Base-by-base conservation (phyloP, 768 basidiomycete species). In the Cystobasidium onofrii region DNA sequence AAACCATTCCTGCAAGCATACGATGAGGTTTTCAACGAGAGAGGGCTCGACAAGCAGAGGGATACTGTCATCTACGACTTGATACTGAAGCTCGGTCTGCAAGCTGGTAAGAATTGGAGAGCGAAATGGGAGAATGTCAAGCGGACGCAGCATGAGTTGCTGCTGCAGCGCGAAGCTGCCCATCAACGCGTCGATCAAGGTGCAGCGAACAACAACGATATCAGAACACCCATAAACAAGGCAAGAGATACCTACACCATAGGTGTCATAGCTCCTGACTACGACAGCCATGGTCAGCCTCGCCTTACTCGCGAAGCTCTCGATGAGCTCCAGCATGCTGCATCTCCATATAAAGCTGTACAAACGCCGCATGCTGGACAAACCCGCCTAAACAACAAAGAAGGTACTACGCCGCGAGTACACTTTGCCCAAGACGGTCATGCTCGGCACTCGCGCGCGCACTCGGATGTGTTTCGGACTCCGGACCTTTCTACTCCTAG, bases 111-210 rank as follows among this genome's bases (percentile, higher is more conserved):
- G 72, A 88, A 86, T 78, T 94, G 91, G 91, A 86, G 84, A 34
- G 88, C 87, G 34, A 91, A 91, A 81, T 94, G 92, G 92, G 83
- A 83, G 39, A 83, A 83, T 75, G 87, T 90, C 67, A 92, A 89
- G 82, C 17, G 55, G 6, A 31, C 39, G 15, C 65, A 67, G 65
- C 60, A 61, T 15, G 60, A 33, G 46, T n/a, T 50, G 46, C n/a
- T 50, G 46, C n/a, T 50, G 9, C 46, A 50, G 46, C 46, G 46
- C 46, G 46, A 50, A 50, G 46, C 10, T 50, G 46, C 46, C n/a
- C n/a, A n/a, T 50, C 46, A 50, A 50, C 46, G 46, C 46, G 46
- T 50, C 46, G 46, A 50, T 50, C 46, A 50, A 50, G 46, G 36
- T 33, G 60, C 31, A 61, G 20, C n/a, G 15, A 64, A 36, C 27